phyloP scores from a whole-genome alignment of 2,329 filamentous ascomycete species.

The Fusarium beomiforme region DNA sequence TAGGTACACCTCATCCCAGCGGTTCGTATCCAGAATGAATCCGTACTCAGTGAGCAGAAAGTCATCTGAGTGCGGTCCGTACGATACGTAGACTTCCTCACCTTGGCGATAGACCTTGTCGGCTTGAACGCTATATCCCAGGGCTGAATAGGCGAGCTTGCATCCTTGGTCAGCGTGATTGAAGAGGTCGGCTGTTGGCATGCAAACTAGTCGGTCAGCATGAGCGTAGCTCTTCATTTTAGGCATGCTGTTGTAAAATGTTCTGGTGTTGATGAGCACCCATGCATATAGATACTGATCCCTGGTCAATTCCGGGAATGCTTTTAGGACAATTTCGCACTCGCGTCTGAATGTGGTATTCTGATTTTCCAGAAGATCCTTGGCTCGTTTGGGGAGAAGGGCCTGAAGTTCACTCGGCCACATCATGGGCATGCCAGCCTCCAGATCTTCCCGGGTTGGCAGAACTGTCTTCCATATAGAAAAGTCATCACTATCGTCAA shows the following conservation, averaged over 20 bases:
- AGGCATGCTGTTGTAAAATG: slow-evolving; percentile 66
- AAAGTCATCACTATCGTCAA: slow-evolving; percentile 60
- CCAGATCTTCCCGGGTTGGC: slow-evolving; percentile 71
- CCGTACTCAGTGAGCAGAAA: slow-evolving; percentile 77
- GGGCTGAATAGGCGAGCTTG: slow-evolving; percentile 59
- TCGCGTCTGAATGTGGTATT: slow-evolving; percentile 52
- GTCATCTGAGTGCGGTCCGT: slow-evolving; percentile 77
- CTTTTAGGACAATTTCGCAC: slow-evolving; percentile 49
- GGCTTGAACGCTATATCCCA: slow-evolving; percentile 64
- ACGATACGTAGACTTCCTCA: slow-evolving; percentile 75
- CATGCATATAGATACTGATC: slow-evolving; percentile 64
- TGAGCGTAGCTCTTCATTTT: slow-evolving; percentile 54
- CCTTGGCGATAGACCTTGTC: slow-evolving; percentile 62
- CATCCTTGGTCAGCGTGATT: slow-evolving; percentile 65
- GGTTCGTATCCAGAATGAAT: slow-evolving; percentile 59
- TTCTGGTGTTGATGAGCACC: slow-evolving; percentile 70
- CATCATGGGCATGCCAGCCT: slow-evolving; percentile 51
- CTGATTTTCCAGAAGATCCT: slow-evolving; percentile 64
- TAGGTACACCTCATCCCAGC: slow-evolving; percentile 60
- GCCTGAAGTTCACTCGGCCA: slow-evolving; percentile 59
- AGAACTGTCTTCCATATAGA: slow-evolving; percentile 73
- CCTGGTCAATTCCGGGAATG: slow-evolving; percentile 46
- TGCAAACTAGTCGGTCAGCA: slow-evolving; percentile 73
- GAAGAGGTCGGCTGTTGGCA: slow-evolving; percentile 79
- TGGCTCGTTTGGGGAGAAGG: slow-evolving; percentile 57